Percentiles rank a stretch among this genome's conserved stretches.
Conservation (phyloP, 192 early-diverging fungal genomes). For the Backusella macrospora region DNA sequence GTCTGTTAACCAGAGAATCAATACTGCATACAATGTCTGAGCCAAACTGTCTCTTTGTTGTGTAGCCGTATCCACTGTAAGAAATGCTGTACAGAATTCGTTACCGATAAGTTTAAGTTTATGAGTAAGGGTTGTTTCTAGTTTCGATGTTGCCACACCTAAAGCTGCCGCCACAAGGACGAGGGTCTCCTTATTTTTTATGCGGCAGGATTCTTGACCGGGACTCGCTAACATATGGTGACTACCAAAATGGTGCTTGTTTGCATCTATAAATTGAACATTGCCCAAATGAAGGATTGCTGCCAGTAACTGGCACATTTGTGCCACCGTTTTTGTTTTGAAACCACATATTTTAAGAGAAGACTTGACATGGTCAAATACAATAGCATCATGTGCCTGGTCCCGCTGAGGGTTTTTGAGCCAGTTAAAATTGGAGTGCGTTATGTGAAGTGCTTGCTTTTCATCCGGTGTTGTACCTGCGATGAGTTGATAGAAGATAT, state of each 20-base stretch:
- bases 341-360: slow-evolving; percentile 67
- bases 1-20: slow-evolving; percentile 78
- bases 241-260: slow-evolving; percentile 41
- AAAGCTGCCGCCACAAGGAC: slow-evolving; percentile 66
- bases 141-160: slow-evolving; percentile 61
- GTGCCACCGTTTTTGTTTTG: slow-evolving; percentile 65
- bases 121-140: slow-evolving; percentile 69
- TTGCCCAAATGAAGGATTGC: slow-evolving; percentile 93
- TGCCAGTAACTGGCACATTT: slow-evolving; percentile 83
- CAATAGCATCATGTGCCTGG: slow-evolving; percentile 49
- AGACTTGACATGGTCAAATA: slow-evolving; percentile 66
- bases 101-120: slow-evolving; percentile 69
- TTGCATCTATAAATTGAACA: slow-evolving; percentile 73
- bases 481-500: slow-evolving; percentile 85
- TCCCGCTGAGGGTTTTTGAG: slow-evolving; percentile 37
- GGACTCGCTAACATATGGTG: neutral
- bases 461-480: slow-evolving; percentile 79
- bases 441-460: slow-evolving; percentile 60
- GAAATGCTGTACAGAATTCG: slow-evolving; percentile 75
- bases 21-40: slow-evolving; percentile 67
- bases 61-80: slow-evolving; percentile 66
- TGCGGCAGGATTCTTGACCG: slow-evolving; percentile 58
- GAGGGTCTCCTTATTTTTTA: slow-evolving; percentile 70
- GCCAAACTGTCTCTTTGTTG: slow-evolving; percentile 74
- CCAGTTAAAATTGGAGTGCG: slow-evolving; percentile 59